Conservation (phyloP, 805 yeast genomes). For the Yarrowia porcina region DNA sequence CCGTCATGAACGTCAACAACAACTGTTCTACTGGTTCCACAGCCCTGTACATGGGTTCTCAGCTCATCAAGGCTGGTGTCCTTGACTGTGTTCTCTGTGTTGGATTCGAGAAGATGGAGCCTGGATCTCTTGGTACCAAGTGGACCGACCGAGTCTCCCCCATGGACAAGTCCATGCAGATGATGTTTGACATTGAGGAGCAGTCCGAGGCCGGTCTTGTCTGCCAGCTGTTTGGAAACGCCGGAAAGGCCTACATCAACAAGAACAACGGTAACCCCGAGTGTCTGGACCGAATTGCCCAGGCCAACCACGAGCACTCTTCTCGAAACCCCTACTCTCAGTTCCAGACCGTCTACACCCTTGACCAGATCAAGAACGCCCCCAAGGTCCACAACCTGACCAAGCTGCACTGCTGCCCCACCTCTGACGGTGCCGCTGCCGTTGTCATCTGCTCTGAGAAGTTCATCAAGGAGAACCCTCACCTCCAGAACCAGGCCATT, state of each 20-base stretch:
- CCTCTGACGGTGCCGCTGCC: slow-evolving; percentile 35
- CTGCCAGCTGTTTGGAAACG: slow-evolving; percentile 34
- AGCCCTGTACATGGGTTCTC: slow-evolving; percentile 31
- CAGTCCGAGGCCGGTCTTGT: slow-evolving; percentile 29
- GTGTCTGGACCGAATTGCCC: slow-evolving; percentile 31
- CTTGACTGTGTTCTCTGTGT: slow-evolving; percentile 33
- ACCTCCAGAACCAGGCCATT: slow-evolving; percentile 31
- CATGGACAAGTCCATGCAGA: slow-evolving; percentile 27
- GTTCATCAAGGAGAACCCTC: slow-evolving; percentile 31
- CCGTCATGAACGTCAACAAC: slow-evolving; percentile 33
- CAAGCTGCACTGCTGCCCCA: slow-evolving; percentile 34
- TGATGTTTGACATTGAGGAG: slow-evolving; percentile 30
- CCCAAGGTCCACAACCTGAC: slow-evolving; percentile 31
- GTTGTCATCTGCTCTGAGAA: slow-evolving; percentile 32
- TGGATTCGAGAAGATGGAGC: slow-evolving; percentile 34
- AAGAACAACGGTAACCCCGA: slow-evolving; percentile 30
- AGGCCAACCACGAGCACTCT: slow-evolving; percentile 33
- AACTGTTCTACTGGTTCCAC: slow-evolving; percentile 34
- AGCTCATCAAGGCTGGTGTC: slow-evolving; percentile 30
- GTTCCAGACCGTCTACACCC: slow-evolving; percentile 32
- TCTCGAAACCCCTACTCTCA: slow-evolving; percentile 34
- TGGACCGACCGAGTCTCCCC: slow-evolving; percentile 32
- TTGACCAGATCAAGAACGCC: slow-evolving; percentile 33
- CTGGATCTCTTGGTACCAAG: slow-evolving; percentile 31
- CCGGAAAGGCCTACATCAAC: slow-evolving; percentile 31